These are phyloP conservation scores for Acacia concinna DNA, from an alignment of 331 rosid genomes.

Conservation along the genomic window DNA sequence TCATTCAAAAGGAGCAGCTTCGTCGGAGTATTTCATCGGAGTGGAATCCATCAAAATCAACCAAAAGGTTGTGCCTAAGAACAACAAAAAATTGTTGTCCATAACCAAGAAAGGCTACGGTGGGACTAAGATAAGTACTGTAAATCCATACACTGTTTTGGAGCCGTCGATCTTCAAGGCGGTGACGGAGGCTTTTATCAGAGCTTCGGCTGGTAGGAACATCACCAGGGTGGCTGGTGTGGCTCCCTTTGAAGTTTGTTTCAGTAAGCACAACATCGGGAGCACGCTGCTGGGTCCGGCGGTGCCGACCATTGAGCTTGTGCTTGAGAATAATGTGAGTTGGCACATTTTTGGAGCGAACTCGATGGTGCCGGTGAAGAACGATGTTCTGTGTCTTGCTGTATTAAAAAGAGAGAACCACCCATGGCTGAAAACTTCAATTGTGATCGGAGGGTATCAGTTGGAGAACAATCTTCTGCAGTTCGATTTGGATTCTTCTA, in stretches of 20 bases:
- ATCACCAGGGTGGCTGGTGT: slow-evolving; percentile 24
- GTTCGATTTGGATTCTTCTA: slow-evolving; percentile 55
- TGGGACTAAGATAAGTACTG: slow-evolving; percentile 77
- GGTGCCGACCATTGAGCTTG: slow-evolving; percentile 54
- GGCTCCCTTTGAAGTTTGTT: slow-evolving; percentile 56
- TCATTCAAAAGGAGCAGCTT: slow-evolving; percentile 52
- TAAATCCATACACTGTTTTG: slow-evolving; percentile 67
- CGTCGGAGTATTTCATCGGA: slow-evolving; percentile 80
- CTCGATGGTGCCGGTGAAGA: slow-evolving; percentile 48
- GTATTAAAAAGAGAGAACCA: slow-evolving; percentile 53
- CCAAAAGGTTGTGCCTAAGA: slow-evolving; percentile 9
- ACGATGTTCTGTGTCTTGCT: slow-evolving; percentile 54
- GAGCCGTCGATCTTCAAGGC: slow-evolving; percentile 61
- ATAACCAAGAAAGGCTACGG: slow-evolving; percentile 50
- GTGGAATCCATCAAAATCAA: too few species aligned
- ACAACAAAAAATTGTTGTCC: slow-evolving; percentile 50
- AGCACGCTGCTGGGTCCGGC: slow-evolving; percentile 48
- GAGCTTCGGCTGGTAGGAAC: slow-evolving; percentile 41
- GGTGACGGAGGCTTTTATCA: slow-evolving; percentile 31
- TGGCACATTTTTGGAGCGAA: slow-evolving; percentile 61
- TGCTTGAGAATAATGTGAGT: slow-evolving; percentile 37
- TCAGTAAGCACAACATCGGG: slow-evolving; percentile 11
- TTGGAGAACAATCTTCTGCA: slow-evolving; percentile 58
- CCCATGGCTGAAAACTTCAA: slow-evolving; percentile 39
- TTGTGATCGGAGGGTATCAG: slow-evolving; percentile 74